Evolutionary conservation across 2,329 filamentous ascomycete species (phyloP).

Genomic region (Fusarium nelsonii): DNA sequence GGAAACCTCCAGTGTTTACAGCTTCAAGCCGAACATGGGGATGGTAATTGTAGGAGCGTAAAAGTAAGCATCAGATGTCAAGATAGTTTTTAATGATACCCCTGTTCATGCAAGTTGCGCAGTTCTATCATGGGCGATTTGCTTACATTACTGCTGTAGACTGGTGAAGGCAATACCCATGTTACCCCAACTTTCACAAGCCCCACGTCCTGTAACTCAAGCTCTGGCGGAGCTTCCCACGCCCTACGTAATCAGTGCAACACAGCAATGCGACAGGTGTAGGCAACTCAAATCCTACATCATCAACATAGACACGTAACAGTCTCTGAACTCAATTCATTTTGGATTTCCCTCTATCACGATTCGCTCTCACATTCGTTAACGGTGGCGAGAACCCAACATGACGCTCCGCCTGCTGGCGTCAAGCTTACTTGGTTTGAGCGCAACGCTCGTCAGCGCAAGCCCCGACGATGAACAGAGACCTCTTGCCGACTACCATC

Average conservation of each 20-base stretch:
- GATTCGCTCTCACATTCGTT: not conserved
- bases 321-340: not conserved
- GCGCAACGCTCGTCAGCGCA: slow-evolving; percentile 38
- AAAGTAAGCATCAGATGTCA: slow-evolving; percentile 11
- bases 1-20: slow-evolving; percentile 96
- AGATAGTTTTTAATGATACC: slow-evolving; percentile 43
- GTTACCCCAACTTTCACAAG: slow-evolving; percentile 17
- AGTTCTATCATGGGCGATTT: too few species aligned
- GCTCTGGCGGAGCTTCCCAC: slow-evolving; percentile 9
- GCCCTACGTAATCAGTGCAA: slow-evolving; percentile 38
- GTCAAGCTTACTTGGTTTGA: slow-evolving; percentile 47
- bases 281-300: slow-evolving; percentile 10
- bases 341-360: not conserved
- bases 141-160: not conserved
- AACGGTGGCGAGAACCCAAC: not conserved
- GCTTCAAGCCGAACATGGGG: slow-evolving; percentile 94
- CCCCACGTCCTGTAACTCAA: slow-evolving; percentile 24
- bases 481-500: slow-evolving; percentile 45
- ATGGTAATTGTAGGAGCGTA: slow-evolving; percentile 69
- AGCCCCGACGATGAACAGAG: slow-evolving; percentile 40
- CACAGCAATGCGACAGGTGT: slow-evolving; percentile 31
- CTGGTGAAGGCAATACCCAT: not conserved
- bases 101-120: not conserved
- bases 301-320: not conserved
- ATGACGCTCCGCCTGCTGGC: slow-evolving; percentile 49